Base-by-base conservation (phyloP, 225 moss, liverwort and hornwort genomes). In the Rhytidiadelphus loreus region DNA sequence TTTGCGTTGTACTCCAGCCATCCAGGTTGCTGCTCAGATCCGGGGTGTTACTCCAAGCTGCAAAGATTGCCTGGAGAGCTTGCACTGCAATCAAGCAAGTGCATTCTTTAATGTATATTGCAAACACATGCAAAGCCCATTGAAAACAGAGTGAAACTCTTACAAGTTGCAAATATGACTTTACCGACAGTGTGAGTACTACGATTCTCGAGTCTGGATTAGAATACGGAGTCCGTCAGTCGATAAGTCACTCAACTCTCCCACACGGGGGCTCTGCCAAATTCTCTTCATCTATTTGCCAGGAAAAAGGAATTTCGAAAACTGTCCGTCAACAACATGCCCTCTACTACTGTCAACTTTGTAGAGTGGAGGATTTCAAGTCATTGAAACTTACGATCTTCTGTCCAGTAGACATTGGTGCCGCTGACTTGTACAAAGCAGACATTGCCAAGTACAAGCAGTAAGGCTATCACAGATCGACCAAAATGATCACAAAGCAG, bases 331-430 rank as follows among this genome's bases (percentile, higher is more conserved):
- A 48, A 5, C 13, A 50, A 21, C 50, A 3, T 8, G 5, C 23
- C 30, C 81, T 61, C 81, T 44, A 22, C 81, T 22, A 14, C 46
- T 44, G 5, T 2, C 11, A 35, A 33, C 35, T 35, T 8, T 33
- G 16, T 7, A 48, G 50, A 37, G 6, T 8, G 19, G 4, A 87
- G 55, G 7, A 43, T 55, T 24, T 57, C 65, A 59, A 24, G 89
- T 41, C 52, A 52, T 30, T 48, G 60, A 64, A 65, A 75, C 88
- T 28, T 75, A 88, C 90, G 4, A 2, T 90, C 41, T 4, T 1
- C 0, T 1, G 0, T 0, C 22, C 1, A 5, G 57, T 80, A 90
- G 41, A 0, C 0, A 13, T 1, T 1, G 6, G 1, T 3, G 9
- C 2, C 2, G 2, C 20, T 9, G 46, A 7, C 78, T 24, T 35